A percentile compares a stretch with the other conserved stretches of the same genome.
phyloP scores from a whole-genome alignment of 2,329 filamentous ascomycete genomes.

The Sporothrix pseudoabietina region DNA sequence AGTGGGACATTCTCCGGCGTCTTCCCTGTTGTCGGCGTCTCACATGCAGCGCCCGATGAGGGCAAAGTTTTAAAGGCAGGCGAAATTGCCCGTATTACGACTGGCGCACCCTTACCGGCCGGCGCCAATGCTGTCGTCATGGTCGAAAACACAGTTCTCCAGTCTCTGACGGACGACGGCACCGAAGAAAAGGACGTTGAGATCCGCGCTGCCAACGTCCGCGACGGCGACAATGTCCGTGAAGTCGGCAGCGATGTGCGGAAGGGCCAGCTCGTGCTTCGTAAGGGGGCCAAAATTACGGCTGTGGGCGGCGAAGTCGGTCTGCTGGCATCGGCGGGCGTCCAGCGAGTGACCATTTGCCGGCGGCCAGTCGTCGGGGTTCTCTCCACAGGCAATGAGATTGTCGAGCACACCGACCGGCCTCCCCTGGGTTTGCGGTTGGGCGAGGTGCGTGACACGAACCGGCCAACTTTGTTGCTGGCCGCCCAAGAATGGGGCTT shows the following conservation, averaged over 20 bases:
- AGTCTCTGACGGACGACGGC: conserved; percentile 73
- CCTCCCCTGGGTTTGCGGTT: conserved; percentile 63
- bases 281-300: conserved; percentile 78
- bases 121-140: conserved; percentile 91
- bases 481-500: conserved; percentile 75
- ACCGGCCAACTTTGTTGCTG: conserved; percentile 82
- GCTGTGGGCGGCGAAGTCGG: conserved; percentile 89
- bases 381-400: conserved; percentile 91
- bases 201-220: conserved; percentile 76
- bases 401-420: conserved; percentile 67
- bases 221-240: conserved; percentile 81
- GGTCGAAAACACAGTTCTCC: conserved; percentile 89
- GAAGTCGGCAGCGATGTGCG: conserved; percentile 88
- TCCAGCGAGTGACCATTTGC: conserved; percentile 70
- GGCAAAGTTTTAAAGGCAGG: conserved; percentile 65
- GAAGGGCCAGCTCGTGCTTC: conserved; percentile 68
- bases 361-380: conserved; percentile 79
- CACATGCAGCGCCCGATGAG: conserved; percentile 77
- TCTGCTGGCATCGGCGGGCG: conserved; percentile 81
- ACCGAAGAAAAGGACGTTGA: conserved; percentile 85
- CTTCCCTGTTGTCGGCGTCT: conserved; percentile 84
- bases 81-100: conserved; percentile 87
- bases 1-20: conserved; percentile 66
- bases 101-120: conserved; percentile 84
- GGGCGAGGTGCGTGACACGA: conserved; percentile 92